Base-by-base conservation (phyloP, 2,329 filamentous ascomycete species). In the Emericellopsis cladophorae region DNA sequence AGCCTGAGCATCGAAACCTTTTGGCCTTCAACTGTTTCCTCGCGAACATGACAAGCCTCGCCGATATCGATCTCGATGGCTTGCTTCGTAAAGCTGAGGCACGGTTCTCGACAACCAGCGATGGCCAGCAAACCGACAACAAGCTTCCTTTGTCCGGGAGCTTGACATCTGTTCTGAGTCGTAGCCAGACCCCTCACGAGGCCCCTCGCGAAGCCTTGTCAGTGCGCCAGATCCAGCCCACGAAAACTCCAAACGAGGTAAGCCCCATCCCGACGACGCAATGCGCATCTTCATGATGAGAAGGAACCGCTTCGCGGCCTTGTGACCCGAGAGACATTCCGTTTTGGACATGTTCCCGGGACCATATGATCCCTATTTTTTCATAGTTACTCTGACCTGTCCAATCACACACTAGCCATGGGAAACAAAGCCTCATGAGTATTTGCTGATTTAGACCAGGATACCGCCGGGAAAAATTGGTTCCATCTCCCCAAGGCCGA, bases 401-500 rank as follows among this genome's bases (percentile, higher is more conserved):
- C 18, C 36, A 36, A 14, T 21, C 32, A 14, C 33, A 16, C 26
- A 32, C 34, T 12, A 29, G n/a, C 26, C 26, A 21, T 33, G 26
- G 8, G 26, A 29, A 29, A 9, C 3, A 4, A 29, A 9, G 3
- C 12, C 9, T 29, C 26, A 29, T 3, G 26, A 29, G 12, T 7
- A 29, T 16, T 4, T 10, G 46, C 51, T 49, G 38, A 60, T 57
- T 53, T 38, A 37, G 7, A 40, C 39, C 37, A 63, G 59, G 54
- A 68, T 43, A 84, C 81, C 45, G 84, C 89, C 39, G 92, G 90
- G 36, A 62, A 79, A 14, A 70, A 84, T 43, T 96, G 90, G 90
- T 96, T 83, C 65, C 75, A 93, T 51, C 70, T 98, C 41, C 89
- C 89, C 6, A 80, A 80, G 52, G 95, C 90, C 22, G 71, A 85